Base-by-base conservation (phyloP, 2,329 filamentous ascomycete species). In the Aspergillus spinulosporus region DNA sequence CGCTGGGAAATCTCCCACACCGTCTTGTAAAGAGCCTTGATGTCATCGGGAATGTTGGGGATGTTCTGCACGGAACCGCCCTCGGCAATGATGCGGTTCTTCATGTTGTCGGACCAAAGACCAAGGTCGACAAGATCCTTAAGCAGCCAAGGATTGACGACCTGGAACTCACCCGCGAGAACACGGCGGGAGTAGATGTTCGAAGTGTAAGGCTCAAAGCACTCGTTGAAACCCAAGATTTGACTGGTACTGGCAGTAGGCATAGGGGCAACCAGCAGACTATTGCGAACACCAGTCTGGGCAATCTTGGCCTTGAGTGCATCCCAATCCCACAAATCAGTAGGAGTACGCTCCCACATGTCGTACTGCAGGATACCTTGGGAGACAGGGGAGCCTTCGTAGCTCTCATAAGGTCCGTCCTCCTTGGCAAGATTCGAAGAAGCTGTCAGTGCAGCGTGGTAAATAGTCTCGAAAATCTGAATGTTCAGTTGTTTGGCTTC, bases 171-270 rank as follows among this genome's bases (percentile, higher is more conserved):
- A 68, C 94, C 94, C 65, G 94, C 94, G 67, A 99, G 83, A 55
- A 99, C 94, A 83, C 94, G 93, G 62, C 94, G 93, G 67, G 93
- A 96, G 82, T 99, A 99, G 76, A 99, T 99, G 83, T 99, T 99
- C 67, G 93, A 97, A 3, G 94, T 99, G 81, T 99, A 99, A 40
- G 94, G 94, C 83, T 99, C 94, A 74, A 99, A 99, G 83, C 94
- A 99, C 80, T 99, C 94, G 75, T 99, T 99, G 84, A 97, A 96
- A 68, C 94, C 94, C 66, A 99, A 83, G 72, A 99, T 99, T 80
- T 99, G 94, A 58, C 91, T 96, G 37, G 94, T 99, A 62, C 89
- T 94, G 56, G 94, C 94, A 69, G 94, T 99, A 28, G 94, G 94
- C 94, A 99, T 99, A 59, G 94, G 94, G 3, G 94, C 94, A 66